Base-by-base conservation (phyloP, 2,329 filamentous ascomycete genomes). In the Dothiorella sarmentorum region DNA sequence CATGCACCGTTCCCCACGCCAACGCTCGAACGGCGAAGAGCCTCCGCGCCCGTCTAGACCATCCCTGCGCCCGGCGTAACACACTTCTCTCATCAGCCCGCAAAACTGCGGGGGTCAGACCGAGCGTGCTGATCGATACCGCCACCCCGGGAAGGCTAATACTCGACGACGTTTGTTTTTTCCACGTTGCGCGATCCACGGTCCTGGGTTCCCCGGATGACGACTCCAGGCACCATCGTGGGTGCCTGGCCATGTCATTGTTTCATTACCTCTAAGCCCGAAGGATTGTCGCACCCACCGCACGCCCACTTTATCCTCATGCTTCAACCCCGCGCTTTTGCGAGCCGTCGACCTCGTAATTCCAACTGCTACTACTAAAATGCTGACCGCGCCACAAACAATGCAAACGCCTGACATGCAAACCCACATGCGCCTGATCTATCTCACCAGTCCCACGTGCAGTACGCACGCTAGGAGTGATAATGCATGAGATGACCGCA, bases 171-270 rank as follows among this genome's bases (percentile, higher is more conserved):
- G 49, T 53, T 53, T 53, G 49, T 53, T 53, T 37, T 33, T 38
- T 29, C 33, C 49, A 53, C 49, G 49, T 53, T 53, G 49, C 49
- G 49, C 49, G 33, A 53, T 38, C 49, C 49, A 53, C 49, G 49
- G 49, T 29, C 49, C 49, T 53, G 49, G 49, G 49, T 40, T 52
- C 35, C 24, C 49, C 47, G 27, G 43, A 45, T 45, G 49, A 53
- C 49, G 49, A 40, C 33, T 40, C 33, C 49, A 53, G 49, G 49
- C 22, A 53, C 49, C 33, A 20, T 20, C 31, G 47, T 20, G 3
- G 10, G 49, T 53, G 49, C 49, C 49, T 53, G 49, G 49, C 49
- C 17, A n/a, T n/a, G n/a, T n/a, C n/a, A n/a, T n/a, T n/a, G n/a
- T n/a, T n/a, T n/a, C n/a, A n/a, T n/a, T n/a, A n/a, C n/a, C n/a